Evolutionary conservation across 2,329 filamentous ascomycete genomes (phyloP), one percentile per base, ranked within the genome.

Genomic region (Cladosporium oxysporum): DNA sequence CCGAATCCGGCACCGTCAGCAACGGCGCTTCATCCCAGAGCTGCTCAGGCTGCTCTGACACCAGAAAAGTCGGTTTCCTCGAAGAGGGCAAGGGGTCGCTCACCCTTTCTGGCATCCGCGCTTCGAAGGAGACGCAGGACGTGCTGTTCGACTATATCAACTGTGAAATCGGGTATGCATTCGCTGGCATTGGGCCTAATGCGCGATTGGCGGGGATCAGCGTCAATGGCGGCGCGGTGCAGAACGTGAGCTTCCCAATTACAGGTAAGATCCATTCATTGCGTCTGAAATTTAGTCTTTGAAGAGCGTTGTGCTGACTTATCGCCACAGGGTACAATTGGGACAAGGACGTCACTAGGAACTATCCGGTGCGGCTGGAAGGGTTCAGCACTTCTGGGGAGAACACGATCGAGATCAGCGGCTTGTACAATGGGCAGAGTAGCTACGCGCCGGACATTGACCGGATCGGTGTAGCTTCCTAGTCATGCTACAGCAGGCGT

Each of bases 141-240:
- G 57, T 79, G 1, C 73, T 74, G 0, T 73, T 81, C 23, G 79
- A 81, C 61, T 80, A 79, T 57, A 67, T 80, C 58, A 77, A 80
- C 58, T 79, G 79, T 68, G 78, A 80, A 2, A 76, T 80, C 23
- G 74, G 73, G 0, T 79, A 77, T 35, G 72, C 76, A 0, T 76
- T 74, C 71, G 49, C 44, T 31, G 52, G 52, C 29, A 72, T 67
- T 59, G 76, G 76, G 5, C 70, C 72, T 16, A 80, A 81, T 52
- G 73, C 74, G 11, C 70, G 78, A 21, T 77, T 76, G 29, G 73
- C 79, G 65, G 77, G 74, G 1, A 70, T 81, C 37, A 70, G 71
- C 31, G 76, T 81, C 14, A 80, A 81, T 68, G 77, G 76, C 1
- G 75, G 73, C 0, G 57, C 69, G 26, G 71, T 75, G 0, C 76